Percentiles rank a stretch among this genome's conserved stretches.
Conservation (phyloP, 371 early-diverging fungal genomes). For the Mortierella sp. region DNA sequence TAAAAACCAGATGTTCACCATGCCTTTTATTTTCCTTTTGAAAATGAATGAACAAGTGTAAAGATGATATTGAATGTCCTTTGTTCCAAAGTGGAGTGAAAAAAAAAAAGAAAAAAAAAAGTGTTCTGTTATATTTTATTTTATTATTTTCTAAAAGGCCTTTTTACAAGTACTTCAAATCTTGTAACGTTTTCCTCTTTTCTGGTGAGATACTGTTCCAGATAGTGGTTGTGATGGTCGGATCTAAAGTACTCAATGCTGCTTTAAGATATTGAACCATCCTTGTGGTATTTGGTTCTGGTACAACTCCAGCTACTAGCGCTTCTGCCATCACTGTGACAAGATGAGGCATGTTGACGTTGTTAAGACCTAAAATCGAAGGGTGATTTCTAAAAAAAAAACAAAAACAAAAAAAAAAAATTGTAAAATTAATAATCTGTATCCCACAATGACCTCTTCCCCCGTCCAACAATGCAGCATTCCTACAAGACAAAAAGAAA, state of each 20-base stretch:
- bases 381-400: constrained; percentile 9
- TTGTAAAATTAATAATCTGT: not conserved
- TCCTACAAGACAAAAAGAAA: not conserved
- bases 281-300: constrained; percentile 57
- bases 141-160: no score
- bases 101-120: not conserved
- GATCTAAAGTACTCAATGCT: constrained; percentile 67
- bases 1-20: no score
- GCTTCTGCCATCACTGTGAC: constrained; percentile 59
- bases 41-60: no score
- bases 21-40: no score
- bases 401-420: not conserved
- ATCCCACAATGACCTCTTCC: not conserved
- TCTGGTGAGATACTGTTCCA: constrained; percentile 77
- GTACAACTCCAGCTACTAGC: constrained; percentile 73
- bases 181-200: constrained; percentile 74
- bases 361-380: constrained; percentile 69
- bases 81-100: not conserved
- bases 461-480: not conserved
- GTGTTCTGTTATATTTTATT: no score
- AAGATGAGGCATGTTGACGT: constrained; percentile 65
- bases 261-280: constrained; percentile 72
- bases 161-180: constrained; percentile 32
- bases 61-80: no score
- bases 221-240: constrained; percentile 66